phyloP scores from a whole-genome alignment of 2,329 filamentous ascomycete species.

The Calonectria ilicicola region DNA sequence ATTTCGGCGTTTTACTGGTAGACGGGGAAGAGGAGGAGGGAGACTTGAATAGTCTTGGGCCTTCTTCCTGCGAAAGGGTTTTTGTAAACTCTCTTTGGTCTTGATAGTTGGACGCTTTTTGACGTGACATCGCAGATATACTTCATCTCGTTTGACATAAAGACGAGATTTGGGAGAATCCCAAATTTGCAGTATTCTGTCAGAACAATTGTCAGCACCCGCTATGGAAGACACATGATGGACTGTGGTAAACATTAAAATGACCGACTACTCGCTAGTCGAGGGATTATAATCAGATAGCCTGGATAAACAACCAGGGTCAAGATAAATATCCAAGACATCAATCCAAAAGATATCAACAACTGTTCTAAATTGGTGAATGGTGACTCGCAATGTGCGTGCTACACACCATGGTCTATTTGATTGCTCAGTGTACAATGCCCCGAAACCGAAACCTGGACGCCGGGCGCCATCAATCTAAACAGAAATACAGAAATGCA shows the following conservation, averaged over 20 bases:
- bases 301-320: slow-evolving; percentile 11
- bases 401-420: not conserved
- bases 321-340: not conserved
- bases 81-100: slow-evolving; percentile 23
- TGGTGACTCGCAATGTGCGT: not conserved
- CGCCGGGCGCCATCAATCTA: too few relatives aligned
- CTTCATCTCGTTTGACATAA: slow-evolving; percentile 3
- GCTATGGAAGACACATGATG: not conserved
- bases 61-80: slow-evolving; percentile 6
- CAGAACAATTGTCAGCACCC: not conserved
- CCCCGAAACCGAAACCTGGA: not conserved
- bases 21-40: slow-evolving; percentile 30
- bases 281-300: slow-evolving; percentile 27
- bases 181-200: not conserved
- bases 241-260: slow-evolving; percentile 8
- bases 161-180: not conserved
- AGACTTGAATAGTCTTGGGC: slow-evolving; percentile 14
- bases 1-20: slow-evolving; percentile 42
- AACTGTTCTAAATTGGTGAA: not conserved
- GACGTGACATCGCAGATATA: slow-evolving; percentile 28
- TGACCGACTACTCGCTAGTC: slow-evolving; percentile 20
- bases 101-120: slow-evolving; percentile 24
- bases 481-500: too few relatives aligned
- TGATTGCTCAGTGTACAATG: not conserved
- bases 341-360: not conserved